Evolutionary conservation across 2,329 filamentous ascomycete genomes (phyloP), one percentile per base, ranked within the genome.

Genomic region (Trichophyton rubrum): DNA sequence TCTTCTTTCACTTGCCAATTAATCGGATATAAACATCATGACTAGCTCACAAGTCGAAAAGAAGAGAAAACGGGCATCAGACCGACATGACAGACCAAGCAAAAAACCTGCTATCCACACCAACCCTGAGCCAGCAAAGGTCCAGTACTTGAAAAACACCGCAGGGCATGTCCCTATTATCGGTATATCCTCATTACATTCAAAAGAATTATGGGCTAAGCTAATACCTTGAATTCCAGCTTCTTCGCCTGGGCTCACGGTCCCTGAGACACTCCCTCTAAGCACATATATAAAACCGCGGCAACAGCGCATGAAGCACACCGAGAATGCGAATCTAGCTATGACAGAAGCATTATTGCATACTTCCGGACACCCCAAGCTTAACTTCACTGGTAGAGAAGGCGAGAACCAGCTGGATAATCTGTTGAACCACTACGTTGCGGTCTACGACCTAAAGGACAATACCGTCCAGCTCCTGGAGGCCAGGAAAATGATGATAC

Each of bases 341-440:
- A 64, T 73, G 5, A 76, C 79, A 47, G 77, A 82, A 60, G 69
- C 85, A 5, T 76, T 85, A 40, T 76, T 85, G 8, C 82, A 85
- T 62, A 83, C 83, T 4, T 83, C 82, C 27, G 74, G 79, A 56
- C 83, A 86, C 64, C 75, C 80, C 13, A 81, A 79, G 59, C 75
- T 86, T 59, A 82, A 85, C 70, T 85, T 84, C 66, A 75, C 77
- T 20, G 83, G 80, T 22, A 74, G 74, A 40, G 76, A 78, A 66
- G 73, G 73, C 30, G 76, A 78, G 62, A 78, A 81, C 60, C 73
- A 76, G 45, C 74, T 78, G 57, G 78, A 83, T 61, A 77, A 76
- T 33, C 72, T 79, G 62, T 69, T 82, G 61, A 80, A 80, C 65
- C 82, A 86, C 71, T 86, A 85, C 65, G 70, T 85, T 62, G 83